Base-by-base conservation (phyloP, 2,329 filamentous ascomycete genomes). In the Aspergillus tamarii region DNA sequence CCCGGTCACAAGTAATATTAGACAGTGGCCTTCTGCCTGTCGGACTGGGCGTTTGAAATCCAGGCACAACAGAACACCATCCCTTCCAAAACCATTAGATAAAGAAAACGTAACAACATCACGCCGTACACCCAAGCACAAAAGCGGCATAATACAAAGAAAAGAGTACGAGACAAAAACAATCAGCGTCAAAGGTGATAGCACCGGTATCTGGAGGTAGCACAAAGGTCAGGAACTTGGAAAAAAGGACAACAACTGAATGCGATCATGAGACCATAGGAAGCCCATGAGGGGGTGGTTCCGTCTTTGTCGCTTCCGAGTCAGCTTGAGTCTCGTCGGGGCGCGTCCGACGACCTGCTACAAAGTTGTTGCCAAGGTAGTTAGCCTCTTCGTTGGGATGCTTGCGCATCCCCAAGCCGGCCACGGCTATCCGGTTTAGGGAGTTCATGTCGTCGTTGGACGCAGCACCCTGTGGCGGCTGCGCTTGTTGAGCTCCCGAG, bases 371-470 rank as follows among this genome's bases (percentile, higher is more conserved):
- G 16, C 68, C 71, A 48, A 79, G 61, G 63, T 76, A 79, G 54
- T 68, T 71, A 1, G 73, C 67, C n/a, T 80, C 77, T 26, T 76
- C 74, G 21, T 78, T 76, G 5, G 76, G 76, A 55, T 78, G 77
- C 62, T 80, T 80, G 60, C 78, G 78, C 76, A 81, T 80, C 26
- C 78, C 78, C 3, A 81, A 71, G 0, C 78, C 79, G 4, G 79
- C 79, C 8, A 80, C 78, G 14, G 79, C 79, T 58, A 81, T 81
- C 30, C 78, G 77, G 62, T 81, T 81, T 48, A 81, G 64, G 2
- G 78, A 78, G 63, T 77, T 78, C 69, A 80, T 73, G 56, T 79
- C 77, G 53, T 80, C 78, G 10, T 73, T 74, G 14, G 74, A 66
- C 12, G 69, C 69, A 34, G 69, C 60, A 2, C 69, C 62, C 26